Percentiles rank a stretch among this genome's conserved stretches.
phyloP scores from a whole-genome alignment of 1,284 basidiomycete genomes.

The Cutaneotrichosporon sp. region DNA sequence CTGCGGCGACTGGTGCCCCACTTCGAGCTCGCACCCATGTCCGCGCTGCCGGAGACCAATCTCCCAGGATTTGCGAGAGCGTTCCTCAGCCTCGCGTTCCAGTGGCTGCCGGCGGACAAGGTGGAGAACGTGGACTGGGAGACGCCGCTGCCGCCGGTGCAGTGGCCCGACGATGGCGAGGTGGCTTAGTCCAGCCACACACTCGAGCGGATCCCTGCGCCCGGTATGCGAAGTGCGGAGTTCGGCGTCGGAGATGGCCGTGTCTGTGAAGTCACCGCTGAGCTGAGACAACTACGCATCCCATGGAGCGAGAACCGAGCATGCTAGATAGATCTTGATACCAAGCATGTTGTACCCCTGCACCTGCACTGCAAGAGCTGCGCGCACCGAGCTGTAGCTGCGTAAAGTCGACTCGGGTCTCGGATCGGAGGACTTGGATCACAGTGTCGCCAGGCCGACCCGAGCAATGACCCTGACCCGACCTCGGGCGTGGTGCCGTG shows the following conservation, averaged over 20 bases:
- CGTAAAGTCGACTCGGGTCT: too few species aligned
- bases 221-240: too few species aligned
- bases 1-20: constrained; percentile 45
- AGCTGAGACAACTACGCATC: not conserved
- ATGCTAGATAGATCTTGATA: not conserved
- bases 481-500: too few species aligned
- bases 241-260: not conserved
- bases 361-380: too few species aligned
- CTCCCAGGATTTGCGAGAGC: constrained; percentile 49
- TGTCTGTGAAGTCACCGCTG: not conserved
- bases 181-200: too few species aligned
- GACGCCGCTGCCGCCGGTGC: constrained; percentile 37
- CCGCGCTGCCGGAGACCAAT: constrained; percentile 44
- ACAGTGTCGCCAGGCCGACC: too few species aligned
- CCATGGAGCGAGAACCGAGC: not conserved
- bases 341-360: constrained; percentile 5
- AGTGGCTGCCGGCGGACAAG: constrained; percentile 36
- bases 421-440: too few species aligned
- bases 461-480: too few species aligned
- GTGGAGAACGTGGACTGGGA: constrained; percentile 41
- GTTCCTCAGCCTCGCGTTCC: constrained; percentile 45
- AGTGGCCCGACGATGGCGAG: constrained; percentile 47
- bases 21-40: constrained; percentile 29
- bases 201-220: too few species aligned
- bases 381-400: too few species aligned